Evolutionary conservation across 148 eudicot species (phyloP).

Genomic region (Persicaria tinctoria): DNA sequence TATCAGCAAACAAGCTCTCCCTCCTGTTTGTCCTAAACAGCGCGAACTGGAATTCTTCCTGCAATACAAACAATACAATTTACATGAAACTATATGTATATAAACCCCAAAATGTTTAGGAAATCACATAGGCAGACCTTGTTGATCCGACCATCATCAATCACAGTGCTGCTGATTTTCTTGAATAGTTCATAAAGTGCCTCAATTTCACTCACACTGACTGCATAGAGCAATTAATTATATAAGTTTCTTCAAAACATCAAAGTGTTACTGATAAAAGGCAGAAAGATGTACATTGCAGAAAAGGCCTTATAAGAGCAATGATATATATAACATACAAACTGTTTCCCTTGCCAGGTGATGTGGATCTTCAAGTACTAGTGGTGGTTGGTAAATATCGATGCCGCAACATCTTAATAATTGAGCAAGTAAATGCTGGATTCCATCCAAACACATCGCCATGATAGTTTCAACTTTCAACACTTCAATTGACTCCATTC

Average conservation of each 20-base stretch:
- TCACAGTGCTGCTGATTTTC: slow-evolving; percentile 91
- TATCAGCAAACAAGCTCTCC: slow-evolving; percentile 95
- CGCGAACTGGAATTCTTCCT: slow-evolving; percentile 96
- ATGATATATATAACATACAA: slow-evolving; percentile 35
- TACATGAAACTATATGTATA: no score
- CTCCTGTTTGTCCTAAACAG: slow-evolving; percentile 88
- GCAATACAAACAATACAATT: slow-evolving; percentile 1
- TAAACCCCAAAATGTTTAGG: background rate
- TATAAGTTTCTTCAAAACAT: no score
- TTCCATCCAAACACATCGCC: slow-evolving; percentile 81
- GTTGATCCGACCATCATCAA: slow-evolving; percentile 87
- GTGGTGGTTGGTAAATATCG: slow-evolving; percentile 50
- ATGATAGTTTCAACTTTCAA: slow-evolving; percentile 44
- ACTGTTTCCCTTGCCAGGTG: slow-evolving; percentile 77
- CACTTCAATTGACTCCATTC: slow-evolving; percentile 42
- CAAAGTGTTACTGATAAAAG: no score
- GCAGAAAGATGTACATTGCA: no score
- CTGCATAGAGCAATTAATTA: slow-evolving; percentile 40
- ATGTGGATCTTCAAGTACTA: slow-evolving; percentile 76
- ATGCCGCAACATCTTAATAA: slow-evolving; percentile 66
- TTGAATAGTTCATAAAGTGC: slow-evolving; percentile 93
- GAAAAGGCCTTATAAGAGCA: no score
- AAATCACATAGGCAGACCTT: slow-evolving; percentile 42
- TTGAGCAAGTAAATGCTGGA: slow-evolving; percentile 71
- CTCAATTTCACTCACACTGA: slow-evolving; percentile 95